phyloP scores from a whole-genome alignment of 1,284 basidiomycete genomes.

The Albatrellus sp. region DNA sequence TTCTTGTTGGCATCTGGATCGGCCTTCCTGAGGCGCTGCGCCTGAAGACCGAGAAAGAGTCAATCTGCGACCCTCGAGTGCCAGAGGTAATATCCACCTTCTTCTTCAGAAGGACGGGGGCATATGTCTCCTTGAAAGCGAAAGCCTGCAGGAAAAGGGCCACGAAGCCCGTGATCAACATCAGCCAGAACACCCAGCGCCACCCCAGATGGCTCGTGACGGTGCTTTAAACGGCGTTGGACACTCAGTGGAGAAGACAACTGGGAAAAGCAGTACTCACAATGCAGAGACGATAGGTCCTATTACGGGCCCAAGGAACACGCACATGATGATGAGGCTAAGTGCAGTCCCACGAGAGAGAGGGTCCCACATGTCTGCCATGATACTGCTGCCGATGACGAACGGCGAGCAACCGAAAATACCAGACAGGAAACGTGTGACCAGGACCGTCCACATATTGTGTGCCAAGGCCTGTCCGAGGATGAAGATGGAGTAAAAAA shows the following conservation, averaged over 20 bases:
- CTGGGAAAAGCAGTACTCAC: slow-evolving; percentile 20
- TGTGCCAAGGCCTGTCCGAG: slow-evolving; percentile 53
- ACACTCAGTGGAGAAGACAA: not conserved
- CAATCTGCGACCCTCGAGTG: not conserved
- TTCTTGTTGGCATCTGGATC: slow-evolving; percentile 27
- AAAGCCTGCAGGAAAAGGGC: slow-evolving; percentile 26
- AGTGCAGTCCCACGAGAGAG: slow-evolving; percentile 46
- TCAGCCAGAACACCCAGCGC: slow-evolving; percentile 30
- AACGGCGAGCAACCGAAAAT: slow-evolving; percentile 59
- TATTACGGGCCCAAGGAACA: slow-evolving; percentile 55
- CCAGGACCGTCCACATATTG: slow-evolving; percentile 51
- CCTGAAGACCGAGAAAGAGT: slow-evolving; percentile 10
- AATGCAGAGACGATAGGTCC: slow-evolving; percentile 46
- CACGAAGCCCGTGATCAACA: slow-evolving; percentile 29
- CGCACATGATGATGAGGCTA: slow-evolving; percentile 47
- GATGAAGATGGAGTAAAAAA: slow-evolving; percentile 43
- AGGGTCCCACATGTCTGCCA: slow-evolving; percentile 57
- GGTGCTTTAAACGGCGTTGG: slow-evolving; percentile 13
- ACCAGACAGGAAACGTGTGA: slow-evolving; percentile 55
- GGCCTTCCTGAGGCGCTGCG: slow-evolving; percentile 29
- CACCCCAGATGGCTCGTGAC: slow-evolving; percentile 24
- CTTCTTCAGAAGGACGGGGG: slow-evolving; percentile 23
- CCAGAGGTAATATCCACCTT: slow-evolving; percentile 9
- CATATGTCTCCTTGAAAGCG: slow-evolving; percentile 34
- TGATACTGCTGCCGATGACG: slow-evolving; percentile 51